Evolutionary conservation across 2,329 filamentous ascomycete genomes (phyloP), one percentile per base, ranked within the genome.

Genomic region (Endothia cerciana): DNA sequence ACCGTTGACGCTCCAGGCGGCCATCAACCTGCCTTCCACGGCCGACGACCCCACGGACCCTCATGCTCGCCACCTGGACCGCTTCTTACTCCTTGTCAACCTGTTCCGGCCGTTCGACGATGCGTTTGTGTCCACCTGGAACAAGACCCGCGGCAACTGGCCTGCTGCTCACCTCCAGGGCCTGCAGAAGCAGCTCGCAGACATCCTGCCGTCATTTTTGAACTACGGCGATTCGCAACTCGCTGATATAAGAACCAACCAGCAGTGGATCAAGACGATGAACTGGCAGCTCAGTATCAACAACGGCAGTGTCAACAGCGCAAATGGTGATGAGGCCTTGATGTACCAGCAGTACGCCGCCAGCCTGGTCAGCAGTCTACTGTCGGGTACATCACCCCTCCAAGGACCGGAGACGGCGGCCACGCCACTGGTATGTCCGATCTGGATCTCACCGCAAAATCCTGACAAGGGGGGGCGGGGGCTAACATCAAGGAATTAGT

Each of bases 321-420:
- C 81, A 33, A 75, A 78, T 63, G 74, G 78, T 68, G 75, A 81
- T 65, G 83, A 88, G 49, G 81, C 84, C 25, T 79, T 79, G 68
- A 81, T 89, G 68, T 85, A 87, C 0, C 91, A 89, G 70, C 83
- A 85, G 61, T 90, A 89, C 70, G 85, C 88, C 3, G 80, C 88
- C 25, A 84, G 87, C 60, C 83, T 91, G 69, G 82, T 88, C 0
- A 81, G 84, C 56, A 89, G 92, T 65, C 73, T 92, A 8, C 73
- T 91, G 33, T 83, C 84, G 17, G 87, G 94, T 77, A 89, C 90
- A 4, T 87, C 88, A 19, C 87, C 90, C 62, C 90, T 95, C 72
- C 84, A 89, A 70, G 88, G 88, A 53, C 89, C 93, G 80, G 91
- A 94, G 69, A 81, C 94, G 3, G 83, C 94, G 70, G 90, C 89